Base-by-base conservation (phyloP, 2,329 filamentous ascomycete species). In the Aspergillus transmontanensis region DNA sequence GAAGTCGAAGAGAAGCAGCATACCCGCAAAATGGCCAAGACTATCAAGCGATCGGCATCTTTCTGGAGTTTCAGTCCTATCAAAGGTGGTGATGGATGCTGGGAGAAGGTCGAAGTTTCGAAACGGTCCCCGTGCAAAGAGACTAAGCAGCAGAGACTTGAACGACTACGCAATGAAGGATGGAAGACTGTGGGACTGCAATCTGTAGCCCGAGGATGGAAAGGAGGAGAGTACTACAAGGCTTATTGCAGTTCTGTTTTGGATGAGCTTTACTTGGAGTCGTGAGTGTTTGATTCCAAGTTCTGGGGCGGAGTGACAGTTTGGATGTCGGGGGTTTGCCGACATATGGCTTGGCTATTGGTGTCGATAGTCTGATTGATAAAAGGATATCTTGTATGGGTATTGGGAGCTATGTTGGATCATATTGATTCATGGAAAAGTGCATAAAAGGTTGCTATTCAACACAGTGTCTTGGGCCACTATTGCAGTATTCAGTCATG, bases 41-140 rank as follows among this genome's bases (percentile, higher is more conserved):
- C 57, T 19, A 64, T 74, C 57, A 67, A 68, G 6, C 76, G 75
- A 2, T 71, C 74, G 6, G 69, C 69, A 1, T 80, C 78, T 0
- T 80, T 79, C 60, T 80, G 79, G 78, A 79, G 71, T 23, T 80
- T 80, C 48, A 72, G 68, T 23, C 73, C 74, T 3, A 58, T 73
- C 7, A 66, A 72, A 51, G 34, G 61, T 2, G 62, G 67, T 19
- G 48, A 51, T n/a, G 46, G 61, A 16, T 26, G 12, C 10, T 57
- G 63, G 23, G 45, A 64, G 10, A 41, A 32, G 16, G 26, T 32
- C 7, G 28, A 26, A 12, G 14, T 26, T 51, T 50, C 3, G 43
- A 16, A 21, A n/a, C 4, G 28, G 3, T 51, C 48, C 10, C 48
- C 34, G 7, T 30, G 30, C n/a, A 71, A 68, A 21, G 78, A 81